Percentiles rank a stretch among this genome's conserved stretches.
Evolutionary conservation across 768 basidiomycete genomes (phyloP).

Genomic region (Lentinula sp.): DNA sequence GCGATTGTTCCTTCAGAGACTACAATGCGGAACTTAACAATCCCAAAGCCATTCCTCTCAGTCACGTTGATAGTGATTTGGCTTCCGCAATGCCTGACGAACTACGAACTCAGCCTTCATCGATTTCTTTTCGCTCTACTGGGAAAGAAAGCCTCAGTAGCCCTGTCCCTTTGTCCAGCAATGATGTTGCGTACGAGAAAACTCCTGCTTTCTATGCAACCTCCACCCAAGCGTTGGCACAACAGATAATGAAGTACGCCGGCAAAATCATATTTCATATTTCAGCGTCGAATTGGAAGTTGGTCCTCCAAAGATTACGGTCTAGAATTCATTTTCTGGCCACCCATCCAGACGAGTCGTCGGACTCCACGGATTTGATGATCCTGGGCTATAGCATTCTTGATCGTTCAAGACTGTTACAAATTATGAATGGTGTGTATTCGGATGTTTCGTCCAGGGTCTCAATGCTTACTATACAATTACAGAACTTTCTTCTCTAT

Average conservation of each 20-base stretch:
- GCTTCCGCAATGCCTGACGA: slow-evolving; percentile 5
- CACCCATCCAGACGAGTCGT: slow-evolving; percentile 1
- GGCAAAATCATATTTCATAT: slow-evolving; percentile 81
- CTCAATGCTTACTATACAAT: slow-evolving; percentile 3
- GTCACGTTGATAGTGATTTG: slow-evolving; percentile 5
- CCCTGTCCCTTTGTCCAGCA: slow-evolving; percentile 31
- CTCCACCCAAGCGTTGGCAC: slow-evolving; percentile 48
- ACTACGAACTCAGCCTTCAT: slow-evolving; percentile 37
- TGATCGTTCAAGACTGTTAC: slow-evolving; percentile 60
- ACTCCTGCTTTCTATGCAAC: slow-evolving; percentile 57
- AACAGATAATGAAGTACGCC: slow-evolving; percentile 62
- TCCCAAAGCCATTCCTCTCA: slow-evolving; percentile 14
- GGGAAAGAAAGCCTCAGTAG: slow-evolving; percentile 32
- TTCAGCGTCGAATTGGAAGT: slow-evolving; percentile 82
- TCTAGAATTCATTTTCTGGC: slow-evolving; percentile 65
- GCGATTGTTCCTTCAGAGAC: slow-evolving; percentile 64
- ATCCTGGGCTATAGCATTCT: slow-evolving; percentile 75
- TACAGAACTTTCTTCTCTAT: slow-evolving; percentile 70
- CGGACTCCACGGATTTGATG: slow-evolving; percentile 70
- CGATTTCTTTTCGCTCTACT: slow-evolving; percentile 21
- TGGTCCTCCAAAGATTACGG: slow-evolving; percentile 67
- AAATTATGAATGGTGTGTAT: slow-evolving; percentile 60
- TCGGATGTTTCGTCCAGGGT: background rate
- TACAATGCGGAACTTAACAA: slow-evolving; percentile 41
- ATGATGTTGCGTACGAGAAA: slow-evolving; percentile 45